phyloP scores from a whole-genome alignment of 2,329 filamentous ascomycete species.

The Corynespora cassiicola region DNA sequence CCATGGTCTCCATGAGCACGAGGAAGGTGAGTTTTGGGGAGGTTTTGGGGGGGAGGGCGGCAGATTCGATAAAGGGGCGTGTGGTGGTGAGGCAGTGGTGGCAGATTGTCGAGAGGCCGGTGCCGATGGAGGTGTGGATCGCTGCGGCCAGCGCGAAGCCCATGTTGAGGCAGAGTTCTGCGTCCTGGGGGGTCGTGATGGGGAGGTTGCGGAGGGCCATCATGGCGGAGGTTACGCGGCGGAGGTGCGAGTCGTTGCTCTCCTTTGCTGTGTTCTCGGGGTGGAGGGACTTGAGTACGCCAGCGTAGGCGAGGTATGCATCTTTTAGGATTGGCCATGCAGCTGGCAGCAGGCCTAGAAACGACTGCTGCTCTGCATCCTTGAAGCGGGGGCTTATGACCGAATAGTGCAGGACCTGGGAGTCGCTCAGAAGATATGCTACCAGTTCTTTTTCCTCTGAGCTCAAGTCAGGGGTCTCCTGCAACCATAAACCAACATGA shows the following conservation, averaged over 20 bases:
- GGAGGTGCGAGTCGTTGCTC: constrained; percentile 4
- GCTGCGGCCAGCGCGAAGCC: constrained; percentile 9
- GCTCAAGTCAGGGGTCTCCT: constrained; percentile 1
- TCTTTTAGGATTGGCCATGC: constrained; percentile 13
- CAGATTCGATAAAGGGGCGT: constrained; percentile 5
- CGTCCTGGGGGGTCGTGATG: constrained; percentile 7
- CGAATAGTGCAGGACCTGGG: constrained; percentile 5
- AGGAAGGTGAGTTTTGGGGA: constrained; percentile 7
- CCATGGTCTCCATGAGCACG: constrained; percentile 13
- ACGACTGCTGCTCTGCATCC: constrained; percentile 9
- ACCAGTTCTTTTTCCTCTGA: constrained; percentile 10
- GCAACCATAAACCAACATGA: constrained; percentile 1
- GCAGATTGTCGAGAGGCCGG: constrained; percentile 11
- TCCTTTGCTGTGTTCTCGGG: not conserved
- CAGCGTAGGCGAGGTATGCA: constrained; percentile 11
- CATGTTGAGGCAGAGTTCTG: constrained; percentile 10
- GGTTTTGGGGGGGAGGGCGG: constrained; percentile 2
- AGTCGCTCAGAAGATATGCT: constrained; percentile 6
- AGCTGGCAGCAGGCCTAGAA: constrained; percentile 4
- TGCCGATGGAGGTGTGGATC: constrained; percentile 8
- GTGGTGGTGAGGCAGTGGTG: constrained; percentile 12
- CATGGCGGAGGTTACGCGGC: constrained; percentile 9
- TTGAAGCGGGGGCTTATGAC: constrained; percentile 9
- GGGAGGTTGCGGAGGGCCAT: constrained; percentile 7
- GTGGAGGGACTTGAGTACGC: constrained; percentile 8